Evolutionary conservation across 306 rosid genomes (phyloP).

Genomic region (Clitoria ternatea): DNA sequence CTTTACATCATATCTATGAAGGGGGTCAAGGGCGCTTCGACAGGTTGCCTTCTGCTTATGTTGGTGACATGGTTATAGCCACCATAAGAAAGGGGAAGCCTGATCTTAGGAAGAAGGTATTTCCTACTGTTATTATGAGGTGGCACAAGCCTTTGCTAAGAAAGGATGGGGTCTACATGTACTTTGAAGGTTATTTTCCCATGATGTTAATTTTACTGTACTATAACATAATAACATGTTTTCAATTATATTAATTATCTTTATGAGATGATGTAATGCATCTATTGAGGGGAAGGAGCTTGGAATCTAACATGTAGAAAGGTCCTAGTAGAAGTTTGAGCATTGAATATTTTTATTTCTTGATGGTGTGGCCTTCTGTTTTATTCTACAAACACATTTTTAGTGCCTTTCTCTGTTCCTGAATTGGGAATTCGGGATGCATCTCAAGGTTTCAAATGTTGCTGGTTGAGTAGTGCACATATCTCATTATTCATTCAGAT

Average conservation of each 20-base stretch:
- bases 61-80: slow-evolving; percentile 75
- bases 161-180: slow-evolving; percentile 71
- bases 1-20: slow-evolving; percentile 48
- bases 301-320: neutral
- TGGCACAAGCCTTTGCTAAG: slow-evolving; percentile 69
- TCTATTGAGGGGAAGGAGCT: neutral
- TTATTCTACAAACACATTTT: neutral
- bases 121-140: slow-evolving; percentile 63
- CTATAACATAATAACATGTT: neutral
- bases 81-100: slow-evolving; percentile 70
- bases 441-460: neutral
- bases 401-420: neutral
- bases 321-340: too few species aligned
- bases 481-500: neutral
- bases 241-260: neutral
- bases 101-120: slow-evolving; percentile 66
- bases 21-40: slow-evolving; percentile 64
- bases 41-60: slow-evolving; percentile 64
- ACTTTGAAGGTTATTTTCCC: slow-evolving; percentile 52
- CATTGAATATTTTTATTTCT: neutral
- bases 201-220: neutral
- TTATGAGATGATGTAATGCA: neutral
- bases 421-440: neutral
- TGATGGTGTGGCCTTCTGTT: neutral
- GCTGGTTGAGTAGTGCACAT: slow-evolving; percentile 30